A percentile compares a stretch with the other conserved stretches of the same genome.
These are phyloP conservation scores for Aspergillus sp. DNA, from an alignment of 2,329 filamentous ascomycete genomes.

Conservation along the genomic window DNA sequence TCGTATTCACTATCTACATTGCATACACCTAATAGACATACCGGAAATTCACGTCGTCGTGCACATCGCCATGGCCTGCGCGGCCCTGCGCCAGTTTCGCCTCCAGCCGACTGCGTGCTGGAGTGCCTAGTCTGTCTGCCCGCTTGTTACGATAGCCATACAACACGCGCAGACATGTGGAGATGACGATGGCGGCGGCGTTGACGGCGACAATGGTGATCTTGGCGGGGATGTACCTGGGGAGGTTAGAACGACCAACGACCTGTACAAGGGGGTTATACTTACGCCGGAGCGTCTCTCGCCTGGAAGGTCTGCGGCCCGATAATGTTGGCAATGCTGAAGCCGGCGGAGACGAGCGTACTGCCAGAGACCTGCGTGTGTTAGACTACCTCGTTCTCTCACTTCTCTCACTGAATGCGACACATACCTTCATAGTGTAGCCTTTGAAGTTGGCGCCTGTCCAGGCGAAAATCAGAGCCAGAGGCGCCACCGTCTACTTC, in stretches of 20 bases:
- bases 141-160: conserved; percentile 26
- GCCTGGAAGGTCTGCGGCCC: conserved; percentile 44
- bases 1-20: not conserved
- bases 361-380: conserved; percentile 42
- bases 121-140: conserved; percentile 16
- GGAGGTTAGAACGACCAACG: conserved; percentile 3
- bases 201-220: conserved; percentile 38
- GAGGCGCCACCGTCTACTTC: conserved; percentile 36
- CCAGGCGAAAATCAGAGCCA: conserved; percentile 44
- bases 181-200: conserved; percentile 25
- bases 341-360: conserved; percentile 43
- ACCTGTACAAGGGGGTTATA: not conserved
- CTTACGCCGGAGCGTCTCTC: conserved; percentile 40
- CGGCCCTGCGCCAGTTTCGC: conserved; percentile 13
- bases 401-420: not conserved
- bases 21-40: conserved; percentile 27
- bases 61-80: conserved; percentile 13
- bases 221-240: conserved; percentile 32
- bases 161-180: conserved; percentile 20
- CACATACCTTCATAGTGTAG: conserved; percentile 39
- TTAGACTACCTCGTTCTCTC: not conserved
- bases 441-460: conserved; percentile 48
- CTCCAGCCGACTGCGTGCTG: conserved; percentile 22
- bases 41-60: conserved; percentile 26
- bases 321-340: conserved; percentile 37